Conservation (phyloP, 2,329 filamentous ascomycete genomes). For the Diaporthe nobilis region DNA sequence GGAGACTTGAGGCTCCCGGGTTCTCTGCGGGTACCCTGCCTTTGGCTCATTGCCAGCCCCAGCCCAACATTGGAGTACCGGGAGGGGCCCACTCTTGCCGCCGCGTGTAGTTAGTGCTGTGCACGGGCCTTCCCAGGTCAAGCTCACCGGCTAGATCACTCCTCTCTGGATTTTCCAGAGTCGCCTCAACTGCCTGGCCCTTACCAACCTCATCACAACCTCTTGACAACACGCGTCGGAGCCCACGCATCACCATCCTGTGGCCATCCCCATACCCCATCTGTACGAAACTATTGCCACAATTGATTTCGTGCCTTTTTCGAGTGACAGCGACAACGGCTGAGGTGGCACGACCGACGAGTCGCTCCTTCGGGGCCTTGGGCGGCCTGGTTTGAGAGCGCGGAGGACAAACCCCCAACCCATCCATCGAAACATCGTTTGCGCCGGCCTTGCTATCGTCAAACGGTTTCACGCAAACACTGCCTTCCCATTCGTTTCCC, state of each 20-base stretch:
- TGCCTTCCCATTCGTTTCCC: constrained; percentile 33
- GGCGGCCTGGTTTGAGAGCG: constrained; percentile 52
- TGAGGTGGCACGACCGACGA: constrained; percentile 49
- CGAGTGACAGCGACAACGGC: constrained; percentile 62
- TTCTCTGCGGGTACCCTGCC: background rate
- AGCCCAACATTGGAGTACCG: constrained; percentile 6
- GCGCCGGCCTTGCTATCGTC: constrained; percentile 31
- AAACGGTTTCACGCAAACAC: constrained; percentile 25
- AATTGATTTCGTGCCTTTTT: constrained; percentile 50
- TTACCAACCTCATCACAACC: constrained; percentile 56
- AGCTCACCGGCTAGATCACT: constrained; percentile 36
- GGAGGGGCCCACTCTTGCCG: constrained; percentile 15
- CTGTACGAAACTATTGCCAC: constrained; percentile 55
- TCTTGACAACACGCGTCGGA: constrained; percentile 66
- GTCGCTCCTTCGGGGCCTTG: constrained; percentile 55
- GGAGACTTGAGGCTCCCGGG: background rate
- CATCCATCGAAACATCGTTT: constrained; percentile 40
- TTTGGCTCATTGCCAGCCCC: background rate
- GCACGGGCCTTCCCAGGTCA: constrained; percentile 25
- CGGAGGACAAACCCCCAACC: constrained; percentile 38
- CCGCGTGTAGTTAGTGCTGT: constrained; percentile 6
- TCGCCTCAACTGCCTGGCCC: constrained; percentile 44
- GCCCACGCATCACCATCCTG: constrained; percentile 57
- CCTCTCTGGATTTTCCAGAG: constrained; percentile 43
- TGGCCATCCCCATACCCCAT: constrained; percentile 51